These are phyloP conservation scores for Aspergillus versicolor DNA, from an alignment of 2,329 filamentous ascomycete genomes.

Conservation along the genomic window DNA sequence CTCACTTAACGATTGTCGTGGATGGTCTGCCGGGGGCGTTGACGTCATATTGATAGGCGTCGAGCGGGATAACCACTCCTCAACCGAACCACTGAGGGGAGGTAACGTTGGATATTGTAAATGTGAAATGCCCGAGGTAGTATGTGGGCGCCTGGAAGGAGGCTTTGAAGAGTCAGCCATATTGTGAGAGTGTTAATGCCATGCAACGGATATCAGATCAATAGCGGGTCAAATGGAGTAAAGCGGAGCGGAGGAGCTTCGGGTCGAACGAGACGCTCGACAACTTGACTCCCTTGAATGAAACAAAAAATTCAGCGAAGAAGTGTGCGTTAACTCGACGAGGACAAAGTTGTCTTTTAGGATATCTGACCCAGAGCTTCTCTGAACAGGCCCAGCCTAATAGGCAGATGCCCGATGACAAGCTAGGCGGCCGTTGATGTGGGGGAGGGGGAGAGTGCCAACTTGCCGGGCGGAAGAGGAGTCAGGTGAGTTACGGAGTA, in stretches of 20 bases:
- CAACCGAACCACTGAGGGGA: slow-evolving; percentile 38
- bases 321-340: slow-evolving; percentile 19
- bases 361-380: slow-evolving; percentile 9
- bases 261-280: slow-evolving; percentile 18
- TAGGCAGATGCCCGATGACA: slow-evolving; percentile 26
- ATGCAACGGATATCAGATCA: slow-evolving; percentile 21
- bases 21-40: slow-evolving; percentile 27
- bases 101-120: slow-evolving; percentile 44
- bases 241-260: slow-evolving; percentile 20
- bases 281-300: slow-evolving; percentile 13
- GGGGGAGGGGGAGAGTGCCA: slow-evolving; percentile 7
- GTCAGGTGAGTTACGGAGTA: slow-evolving; percentile 18
- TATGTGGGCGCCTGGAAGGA: slow-evolving; percentile 27
- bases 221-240: slow-evolving; percentile 15
- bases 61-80: slow-evolving; percentile 43
- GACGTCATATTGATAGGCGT: slow-evolving; percentile 43
- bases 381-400: slow-evolving; percentile 18
- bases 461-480: slow-evolving; percentile 17
- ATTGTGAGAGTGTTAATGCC: slow-evolving; percentile 19
- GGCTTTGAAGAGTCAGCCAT: slow-evolving; percentile 42
- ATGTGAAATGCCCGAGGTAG: slow-evolving; percentile 28
- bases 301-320: slow-evolving; percentile 15
- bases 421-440: slow-evolving; percentile 15
- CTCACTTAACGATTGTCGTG: slow-evolving; percentile 39
- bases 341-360: slow-evolving; percentile 7